A percentile compares a stretch with the other conserved stretches of the same genome.
Evolutionary conservation across 1,284 basidiomycete genomes (phyloP).

Genomic region (Rhizoctonia solani): DNA sequence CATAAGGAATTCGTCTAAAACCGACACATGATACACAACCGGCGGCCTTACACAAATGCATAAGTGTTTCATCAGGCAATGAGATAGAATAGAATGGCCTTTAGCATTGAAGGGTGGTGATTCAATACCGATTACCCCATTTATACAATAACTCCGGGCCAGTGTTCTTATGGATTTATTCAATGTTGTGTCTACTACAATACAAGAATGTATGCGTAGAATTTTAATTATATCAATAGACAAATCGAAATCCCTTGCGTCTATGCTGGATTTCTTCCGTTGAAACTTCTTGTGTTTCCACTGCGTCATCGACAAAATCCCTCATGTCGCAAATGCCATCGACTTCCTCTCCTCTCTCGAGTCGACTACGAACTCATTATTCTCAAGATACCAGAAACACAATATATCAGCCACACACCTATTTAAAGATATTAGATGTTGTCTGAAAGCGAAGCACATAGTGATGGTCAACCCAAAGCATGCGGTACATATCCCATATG

Average conservation of each 20-base stretch:
- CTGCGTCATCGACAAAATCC: constrained; percentile 34
- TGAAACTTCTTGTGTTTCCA: constrained; percentile 34
- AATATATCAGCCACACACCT: constrained; percentile 49
- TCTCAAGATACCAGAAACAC: constrained; percentile 44
- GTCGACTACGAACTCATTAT: neutral
- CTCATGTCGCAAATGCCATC: constrained; percentile 23
- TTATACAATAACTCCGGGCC: too few species aligned
- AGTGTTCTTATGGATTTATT: too few species aligned
- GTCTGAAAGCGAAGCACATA: constrained; percentile 60
- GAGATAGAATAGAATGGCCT: too few species aligned
- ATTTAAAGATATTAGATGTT: constrained; percentile 56
- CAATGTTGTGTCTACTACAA: too few species aligned
- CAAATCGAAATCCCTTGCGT: constrained; percentile 56
- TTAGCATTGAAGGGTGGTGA: too few species aligned
- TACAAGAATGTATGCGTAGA: too few species aligned
- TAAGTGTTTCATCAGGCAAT: too few species aligned
- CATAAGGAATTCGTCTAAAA: too few species aligned
- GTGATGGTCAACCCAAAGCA: constrained; percentile 46
- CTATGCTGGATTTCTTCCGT: constrained; percentile 35
- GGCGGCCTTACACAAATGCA: too few species aligned
- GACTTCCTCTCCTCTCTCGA: constrained; percentile 23
- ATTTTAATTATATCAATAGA: too few species aligned
- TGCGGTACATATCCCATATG: constrained; percentile 59
- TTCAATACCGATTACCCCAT: too few species aligned
- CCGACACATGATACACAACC: too few species aligned